A percentile compares a stretch with the other conserved stretches of the same genome.
Evolutionary conservation across 257 asterid species (phyloP).

Genomic region (Solanum phureja): DNA sequence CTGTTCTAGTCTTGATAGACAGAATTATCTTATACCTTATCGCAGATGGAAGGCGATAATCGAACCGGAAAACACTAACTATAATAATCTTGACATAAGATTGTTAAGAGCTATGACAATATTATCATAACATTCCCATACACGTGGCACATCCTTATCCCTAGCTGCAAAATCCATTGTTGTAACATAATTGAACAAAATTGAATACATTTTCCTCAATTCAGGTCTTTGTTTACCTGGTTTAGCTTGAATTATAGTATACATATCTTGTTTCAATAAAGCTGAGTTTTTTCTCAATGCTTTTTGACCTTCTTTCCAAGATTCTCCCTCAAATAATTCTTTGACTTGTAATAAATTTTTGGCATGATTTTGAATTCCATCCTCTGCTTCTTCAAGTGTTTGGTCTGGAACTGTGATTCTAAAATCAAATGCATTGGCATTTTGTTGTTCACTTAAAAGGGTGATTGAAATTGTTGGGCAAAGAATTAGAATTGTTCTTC

Average conservation of each 20-base stretch:
- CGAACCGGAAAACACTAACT: no score
- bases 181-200: slow-evolving; percentile 42
- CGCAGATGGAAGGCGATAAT: rapidly evolving
- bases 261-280: slow-evolving; percentile 50
- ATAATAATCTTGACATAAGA: slow-evolving; percentile 30
- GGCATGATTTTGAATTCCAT: slow-evolving; percentile 31
- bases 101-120: slow-evolving; percentile 32
- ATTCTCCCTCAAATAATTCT: slow-evolving; percentile 34
- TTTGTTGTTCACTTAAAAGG: background rate
- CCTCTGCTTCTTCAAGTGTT: slow-evolving; percentile 47
- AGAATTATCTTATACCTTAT: no score
- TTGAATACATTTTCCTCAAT: slow-evolving; percentile 39
- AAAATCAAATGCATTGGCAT: slow-evolving; percentile 38
- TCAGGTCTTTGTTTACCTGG: slow-evolving; percentile 41
- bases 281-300: slow-evolving; percentile 40
- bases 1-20: rapidly evolving
- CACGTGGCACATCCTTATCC: slow-evolving; percentile 46
- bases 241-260: slow-evolving; percentile 53
- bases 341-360: slow-evolving; percentile 26
- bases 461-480: slow-evolving; percentile 4
- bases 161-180: slow-evolving; percentile 67
- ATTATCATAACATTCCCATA: slow-evolving; percentile 28
- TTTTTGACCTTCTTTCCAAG: slow-evolving; percentile 60
- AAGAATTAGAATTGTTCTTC: slow-evolving; percentile 19
- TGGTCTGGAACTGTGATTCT: slow-evolving; percentile 62